A percentile compares a stretch with the other conserved stretches of the same genome.
Evolutionary conservation across 73 alveolate species (phyloP).

Genomic region (Paramecium caudatum): DNA sequence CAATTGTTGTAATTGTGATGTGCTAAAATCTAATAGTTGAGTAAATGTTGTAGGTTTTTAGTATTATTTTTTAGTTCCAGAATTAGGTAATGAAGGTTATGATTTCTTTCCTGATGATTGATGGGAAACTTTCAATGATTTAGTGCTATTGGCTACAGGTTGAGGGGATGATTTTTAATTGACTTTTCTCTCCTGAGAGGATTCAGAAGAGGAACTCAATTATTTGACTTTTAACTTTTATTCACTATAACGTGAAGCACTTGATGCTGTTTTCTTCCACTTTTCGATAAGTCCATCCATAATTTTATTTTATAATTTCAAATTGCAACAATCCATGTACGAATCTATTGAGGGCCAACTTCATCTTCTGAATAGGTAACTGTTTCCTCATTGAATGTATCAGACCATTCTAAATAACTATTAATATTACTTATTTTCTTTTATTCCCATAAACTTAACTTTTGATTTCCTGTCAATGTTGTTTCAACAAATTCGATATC

Average conservation of each 20-base stretch:
- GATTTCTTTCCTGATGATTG: constrained; percentile 24
- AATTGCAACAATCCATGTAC: constrained; percentile 13
- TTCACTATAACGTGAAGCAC: constrained; percentile 55
- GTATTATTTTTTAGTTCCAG: constrained; percentile 3
- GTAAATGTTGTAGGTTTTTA: constrained; percentile 59
- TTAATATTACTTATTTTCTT: background rate
- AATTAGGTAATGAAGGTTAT: constrained; percentile 7
- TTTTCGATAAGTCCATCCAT: constrained; percentile 64
- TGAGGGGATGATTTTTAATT: background rate
- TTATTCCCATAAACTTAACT: background rate
- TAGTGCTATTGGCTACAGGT: background rate
- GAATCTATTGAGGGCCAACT: constrained; percentile 38
- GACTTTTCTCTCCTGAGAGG: background rate
- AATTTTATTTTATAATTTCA: background rate
- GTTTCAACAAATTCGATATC: background rate
- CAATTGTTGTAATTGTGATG: background rate
- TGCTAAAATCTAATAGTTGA: background rate
- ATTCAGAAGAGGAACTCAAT: constrained; percentile 29
- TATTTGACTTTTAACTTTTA: background rate
- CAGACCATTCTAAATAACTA: background rate
- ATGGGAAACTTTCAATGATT: background rate
- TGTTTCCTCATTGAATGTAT: background rate
- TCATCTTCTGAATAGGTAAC: background rate
- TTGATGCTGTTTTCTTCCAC: constrained; percentile 59
- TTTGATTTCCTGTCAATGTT: constrained; percentile 43